Evolutionary conservation across 257 asterid species (phyloP), one percentile per base, ranked within the genome.

Genomic region (Gentiana dahurica): DNA sequence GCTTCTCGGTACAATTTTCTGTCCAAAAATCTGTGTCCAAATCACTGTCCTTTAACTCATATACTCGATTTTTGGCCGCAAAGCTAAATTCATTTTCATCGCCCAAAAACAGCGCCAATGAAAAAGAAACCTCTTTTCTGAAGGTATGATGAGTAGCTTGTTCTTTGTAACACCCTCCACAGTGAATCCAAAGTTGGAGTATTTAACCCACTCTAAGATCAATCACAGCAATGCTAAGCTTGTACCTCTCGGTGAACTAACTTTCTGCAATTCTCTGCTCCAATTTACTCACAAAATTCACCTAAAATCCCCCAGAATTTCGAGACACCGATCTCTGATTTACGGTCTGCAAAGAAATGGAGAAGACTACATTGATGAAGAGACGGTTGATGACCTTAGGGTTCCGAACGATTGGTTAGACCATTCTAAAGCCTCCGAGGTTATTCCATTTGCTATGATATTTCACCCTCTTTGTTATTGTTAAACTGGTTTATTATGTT

Each of bases 341-440:
- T 66, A 75, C 39, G 61, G 33, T 37, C 56, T 73, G 46, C 76
- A 51, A 69, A 67, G 61, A 57, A 45, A 58, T 48, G 79, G 63
- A 52, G 66, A 63, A 8, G 81, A 63, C 55, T 76, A 68, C 24
- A 43, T 57, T n/a, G 66, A 65, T n/a, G 68, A 64, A 53, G 70
- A 61, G 63, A 57, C 71, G 7, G 56, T 79, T 63, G 74, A 85
- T 53, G 84, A 74, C 53, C 91, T 89, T 56, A 79, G 73, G 65
- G 91, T 89, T 59, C 97, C 97, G 12, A 61, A 55, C 70, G 77
- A 73, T 12, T 89, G 97, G 97, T 54, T 76, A 62, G 82, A 85
- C 38, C 89, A 88, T 39, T 70, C 86, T 5, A 83, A 70, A 76
- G 95, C 97, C 41, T 53, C 72, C 1, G 77, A 81, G 91, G 97